Base-by-base conservation (phyloP, 352 stramenopile genomes). In the Thalassiosira mediterranea region DNA sequence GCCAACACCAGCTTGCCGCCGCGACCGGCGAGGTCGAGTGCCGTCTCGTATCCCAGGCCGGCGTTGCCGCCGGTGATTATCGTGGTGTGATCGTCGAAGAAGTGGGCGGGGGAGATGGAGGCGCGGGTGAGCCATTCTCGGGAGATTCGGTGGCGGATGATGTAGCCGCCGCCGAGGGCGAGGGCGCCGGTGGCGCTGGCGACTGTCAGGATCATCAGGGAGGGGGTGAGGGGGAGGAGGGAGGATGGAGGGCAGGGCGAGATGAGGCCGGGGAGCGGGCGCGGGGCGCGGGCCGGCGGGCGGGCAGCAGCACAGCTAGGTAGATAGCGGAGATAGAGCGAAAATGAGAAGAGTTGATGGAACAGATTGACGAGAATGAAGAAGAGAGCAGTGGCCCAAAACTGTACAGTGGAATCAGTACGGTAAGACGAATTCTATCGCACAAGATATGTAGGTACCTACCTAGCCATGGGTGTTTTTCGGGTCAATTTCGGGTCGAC, bases 21-120 rank as follows among this genome's bases (percentile, higher is more conserved):
- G 17, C 70, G 44, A 7, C 42, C 26, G 0, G 53, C 53, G 0
- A 91, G 40, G n/a, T 85, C 52, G 2, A 51, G 42, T 2, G 82
- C 65, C 0, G 79, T 70, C 68, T 86, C 62, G 29, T 80, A 82
- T 49, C 86, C 86, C 15, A 81, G 59, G n/a, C 83, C 83, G 5
- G 51, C 72, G 54, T 90, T 91, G 1, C 63, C 83, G 19, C 86
- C 86, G 2, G 84, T 91, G 31, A 90, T 77, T 15, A 90, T 70
- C 13, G 80, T 67, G 2, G 59, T 53, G 21, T 59, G 32, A 8
- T 72, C 42, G 3, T 57, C 21, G 11, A 28, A 58, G 19, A 76
- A 51, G 17, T 7, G 1, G 4, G 26, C 40, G 4, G 19, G 28
- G 28, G 17, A 31, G n/a, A 54, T 57, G 38, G 72, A 72, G 3